Conservation (phyloP, 2,329 filamentous ascomycete genomes). For the Neofusicoccum sp. region DNA sequence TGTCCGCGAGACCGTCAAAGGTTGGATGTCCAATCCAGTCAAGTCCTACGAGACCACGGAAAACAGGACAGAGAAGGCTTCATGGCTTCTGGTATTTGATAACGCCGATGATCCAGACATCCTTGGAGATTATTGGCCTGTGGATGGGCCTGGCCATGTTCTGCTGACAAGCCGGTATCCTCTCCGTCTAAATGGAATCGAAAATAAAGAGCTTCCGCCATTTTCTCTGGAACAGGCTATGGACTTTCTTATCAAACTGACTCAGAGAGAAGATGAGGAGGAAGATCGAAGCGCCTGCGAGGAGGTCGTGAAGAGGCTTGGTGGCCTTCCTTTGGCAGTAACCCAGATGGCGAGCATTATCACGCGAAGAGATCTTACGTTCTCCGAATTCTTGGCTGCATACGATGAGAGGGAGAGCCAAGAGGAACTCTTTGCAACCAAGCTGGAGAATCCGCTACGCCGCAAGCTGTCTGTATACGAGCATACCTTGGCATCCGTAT, state of each 20-base stretch:
- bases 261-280: not conserved
- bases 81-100: conserved; percentile 23
- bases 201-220: not conserved
- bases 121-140: conserved; percentile 20
- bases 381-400: conserved; percentile 19
- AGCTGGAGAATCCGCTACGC: not conserved
- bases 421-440: not conserved
- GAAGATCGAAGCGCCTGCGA: not conserved
- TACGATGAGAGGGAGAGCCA: conserved; percentile 14
- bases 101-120: conserved; percentile 5
- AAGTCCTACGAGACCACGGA: conserved; percentile 1
- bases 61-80: not conserved
- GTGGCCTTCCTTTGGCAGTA: conserved; percentile 23
- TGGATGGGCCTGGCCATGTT: conserved; percentile 19
- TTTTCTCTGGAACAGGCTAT: not conserved
- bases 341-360: conserved; percentile 26
- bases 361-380: conserved; percentile 13
- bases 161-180: conserved; percentile 22
- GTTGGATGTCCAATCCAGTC: conserved; percentile 20
- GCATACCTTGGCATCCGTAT: conserved; percentile 12
- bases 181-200: not conserved
- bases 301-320: conserved; percentile 17
- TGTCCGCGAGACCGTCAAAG: conserved; percentile 14
- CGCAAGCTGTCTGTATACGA: not conserved
- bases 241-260: not conserved